These are phyloP conservation scores for Saksenaea vasiformis DNA, from an alignment of 371 early-diverging fungal species.

Conservation along the genomic window DNA sequence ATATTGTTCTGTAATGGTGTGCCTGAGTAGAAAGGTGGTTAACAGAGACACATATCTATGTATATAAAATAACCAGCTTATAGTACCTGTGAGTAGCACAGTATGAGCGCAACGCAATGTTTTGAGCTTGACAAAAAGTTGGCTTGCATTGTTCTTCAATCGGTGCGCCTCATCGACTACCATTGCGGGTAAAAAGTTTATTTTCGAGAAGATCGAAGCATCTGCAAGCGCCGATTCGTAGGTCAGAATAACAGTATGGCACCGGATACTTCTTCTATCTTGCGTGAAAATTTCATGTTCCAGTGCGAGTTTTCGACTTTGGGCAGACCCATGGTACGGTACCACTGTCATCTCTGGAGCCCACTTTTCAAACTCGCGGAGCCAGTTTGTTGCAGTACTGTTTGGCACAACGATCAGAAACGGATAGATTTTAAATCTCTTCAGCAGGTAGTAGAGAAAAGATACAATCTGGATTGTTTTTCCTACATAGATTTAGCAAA, in stretches of 20 bases:
- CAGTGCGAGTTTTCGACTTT: constrained; percentile 54
- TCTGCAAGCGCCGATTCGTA: constrained; percentile 71
- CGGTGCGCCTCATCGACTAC: constrained; percentile 90
- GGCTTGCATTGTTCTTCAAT: constrained; percentile 76
- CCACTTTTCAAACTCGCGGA: constrained; percentile 80
- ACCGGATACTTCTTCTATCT: constrained; percentile 43
- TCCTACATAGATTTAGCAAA: constrained; percentile 27
- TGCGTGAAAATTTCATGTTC: constrained; percentile 64
- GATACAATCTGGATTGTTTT: constrained; percentile 91
- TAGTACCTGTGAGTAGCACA: constrained; percentile 70
- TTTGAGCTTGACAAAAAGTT: constrained; percentile 66
- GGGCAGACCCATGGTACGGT: constrained; percentile 52
- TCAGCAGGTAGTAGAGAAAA: constrained; percentile 62
- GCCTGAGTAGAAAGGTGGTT: constrained; percentile 25
- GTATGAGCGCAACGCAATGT: constrained; percentile 54
- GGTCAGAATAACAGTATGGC: constrained; percentile 81
- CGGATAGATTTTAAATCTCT: constrained; percentile 62
- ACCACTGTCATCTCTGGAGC: constrained; percentile 68
- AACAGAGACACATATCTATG: not conserved
- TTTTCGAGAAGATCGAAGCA: constrained; percentile 48
- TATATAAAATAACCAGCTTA: constrained; percentile 24
- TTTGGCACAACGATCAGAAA: constrained; percentile 88
- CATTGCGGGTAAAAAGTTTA: constrained; percentile 62
- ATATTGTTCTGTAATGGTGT: constrained; percentile 86
- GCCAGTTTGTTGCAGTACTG: constrained; percentile 82